phyloP scores from a whole-genome alignment of 148 eudicot species.

The Nepenthes mirabilis region DNA sequence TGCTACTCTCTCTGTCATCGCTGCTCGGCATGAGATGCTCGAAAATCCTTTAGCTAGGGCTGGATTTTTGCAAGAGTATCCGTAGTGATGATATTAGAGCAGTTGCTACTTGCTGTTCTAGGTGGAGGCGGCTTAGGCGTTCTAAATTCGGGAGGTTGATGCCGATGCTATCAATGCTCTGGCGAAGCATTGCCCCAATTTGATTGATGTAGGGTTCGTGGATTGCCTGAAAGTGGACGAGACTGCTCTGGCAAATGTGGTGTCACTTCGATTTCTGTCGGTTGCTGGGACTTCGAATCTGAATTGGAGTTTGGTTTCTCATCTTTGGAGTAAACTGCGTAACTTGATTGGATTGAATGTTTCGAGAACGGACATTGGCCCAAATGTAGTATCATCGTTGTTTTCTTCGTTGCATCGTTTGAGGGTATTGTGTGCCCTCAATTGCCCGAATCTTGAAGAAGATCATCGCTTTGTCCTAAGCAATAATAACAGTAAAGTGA shows the following conservation, averaged over 20 bases:
- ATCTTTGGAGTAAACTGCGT: conserved; percentile 60
- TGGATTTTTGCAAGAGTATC: conserved; percentile 72
- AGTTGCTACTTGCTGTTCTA: conserved; percentile 63
- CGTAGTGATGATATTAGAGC: conserved; percentile 68
- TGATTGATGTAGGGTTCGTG: conserved; percentile 69
- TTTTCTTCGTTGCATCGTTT: conserved; percentile 39
- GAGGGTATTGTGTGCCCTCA: conserved; percentile 73
- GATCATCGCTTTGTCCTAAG: conserved; percentile 34
- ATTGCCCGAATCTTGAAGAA: conserved; percentile 57
- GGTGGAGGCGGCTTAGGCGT: conserved; percentile 37
- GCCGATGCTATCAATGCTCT: conserved; percentile 62
- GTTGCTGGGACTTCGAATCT: conserved; percentile 73
- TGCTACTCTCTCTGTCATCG: conserved; percentile 66
- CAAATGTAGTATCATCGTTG: conserved; percentile 38
- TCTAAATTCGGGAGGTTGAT: conserved; percentile 67
- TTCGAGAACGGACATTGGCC: conserved; percentile 67
- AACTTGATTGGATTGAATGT: conserved; percentile 72
- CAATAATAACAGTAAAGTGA: conserved; percentile 30
- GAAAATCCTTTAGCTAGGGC: conserved; percentile 66
- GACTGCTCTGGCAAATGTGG: conserved; percentile 49
- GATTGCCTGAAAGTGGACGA: conserved; percentile 81
- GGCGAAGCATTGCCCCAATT: conserved; percentile 41
- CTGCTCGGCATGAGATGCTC: conserved; percentile 64
- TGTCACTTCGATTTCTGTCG: conserved; percentile 54
- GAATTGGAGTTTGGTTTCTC: conserved; percentile 62